Base-by-base conservation (phyloP, 306 rosid genomes). In the Geum urbanum region DNA sequence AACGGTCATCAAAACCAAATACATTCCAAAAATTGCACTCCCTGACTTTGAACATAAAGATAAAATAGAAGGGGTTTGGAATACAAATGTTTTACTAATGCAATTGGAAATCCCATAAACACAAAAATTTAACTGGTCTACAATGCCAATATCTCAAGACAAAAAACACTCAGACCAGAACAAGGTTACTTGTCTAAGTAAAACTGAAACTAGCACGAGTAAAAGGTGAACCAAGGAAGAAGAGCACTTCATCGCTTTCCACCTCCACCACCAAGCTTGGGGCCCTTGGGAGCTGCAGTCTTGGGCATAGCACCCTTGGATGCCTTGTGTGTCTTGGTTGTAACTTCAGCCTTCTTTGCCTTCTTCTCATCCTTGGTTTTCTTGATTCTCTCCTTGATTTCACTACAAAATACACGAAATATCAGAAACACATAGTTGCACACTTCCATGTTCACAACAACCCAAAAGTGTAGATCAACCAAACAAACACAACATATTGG, bases 231-330 rank as follows among this genome's bases (percentile, higher is more conserved):
- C 66, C 13, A 12, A 3, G n/a, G 57, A 24, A 58, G 64, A 69
- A 12, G 10, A 61, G 27, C 47, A 44, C 55, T 83, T 78, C 39
- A 79, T 57, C 81, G 82, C 77, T 83, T 83, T 57, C 87, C 84
- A 19, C 87, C 87, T 8, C 82, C 87, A 49, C 87, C 87, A 32
- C 87, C 87, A 16, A 83, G 82, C 75, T 83, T 83, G 56, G 87
- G 64, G n/a, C 76, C 87, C 73, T 83, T 83, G 2, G 81, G 70
- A 15, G 48, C 82, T 69, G 81, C 72, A 53, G 76, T 75, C 80
- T 77, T 83, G 48, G 84, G 47, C 32, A 74, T n/a, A 35, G 61
- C 74, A 7, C 82, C 75, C 82, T 77, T 83, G 47, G 53, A 10
- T 19, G 71, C 16, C 75, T 83, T 76, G 69, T 77, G 82, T 37